These are phyloP conservation scores for Paecilomyces niveus DNA, from an alignment of 2,329 filamentous ascomycete species.

Conservation along the genomic window DNA sequence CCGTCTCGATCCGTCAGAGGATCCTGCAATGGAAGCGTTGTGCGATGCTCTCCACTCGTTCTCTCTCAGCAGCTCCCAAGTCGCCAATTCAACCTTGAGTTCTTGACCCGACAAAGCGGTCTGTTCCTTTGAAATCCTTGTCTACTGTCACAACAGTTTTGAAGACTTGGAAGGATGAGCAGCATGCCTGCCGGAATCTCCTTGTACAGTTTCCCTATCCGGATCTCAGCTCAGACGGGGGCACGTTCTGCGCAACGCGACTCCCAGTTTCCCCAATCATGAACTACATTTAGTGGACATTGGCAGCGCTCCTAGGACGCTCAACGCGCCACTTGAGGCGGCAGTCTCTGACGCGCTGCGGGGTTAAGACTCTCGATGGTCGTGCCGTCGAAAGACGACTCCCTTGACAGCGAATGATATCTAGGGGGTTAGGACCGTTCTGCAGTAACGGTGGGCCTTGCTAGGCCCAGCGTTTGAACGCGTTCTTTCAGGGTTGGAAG, in stretches of 20 bases:
- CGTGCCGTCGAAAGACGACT: slow-evolving; percentile 5
- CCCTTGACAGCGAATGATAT: slow-evolving; percentile 9
- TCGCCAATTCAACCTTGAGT: slow-evolving; percentile 15
- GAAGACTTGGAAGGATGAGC: background rate
- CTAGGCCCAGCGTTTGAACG: slow-evolving; percentile 6
- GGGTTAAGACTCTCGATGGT: slow-evolving; percentile 13
- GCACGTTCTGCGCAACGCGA: slow-evolving; percentile 7
- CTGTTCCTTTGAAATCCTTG: slow-evolving; percentile 7
- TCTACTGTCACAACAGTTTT: slow-evolving; percentile 5
- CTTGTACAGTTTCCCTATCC: background rate
- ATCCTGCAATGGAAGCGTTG: background rate
- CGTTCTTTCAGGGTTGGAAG: slow-evolving; percentile 8
- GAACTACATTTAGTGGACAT: slow-evolving; percentile 12
- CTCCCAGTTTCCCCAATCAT: slow-evolving; percentile 6
- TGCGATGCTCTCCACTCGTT: background rate
- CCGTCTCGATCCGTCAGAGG: background rate
- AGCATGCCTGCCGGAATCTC: background rate
- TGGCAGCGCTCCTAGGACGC: slow-evolving; percentile 4
- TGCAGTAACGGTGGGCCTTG: slow-evolving; percentile 14
- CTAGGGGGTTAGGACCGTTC: slow-evolving; percentile 12
- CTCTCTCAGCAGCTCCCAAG: background rate
- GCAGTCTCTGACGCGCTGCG: slow-evolving; percentile 18
- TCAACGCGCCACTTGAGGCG: slow-evolving; percentile 6
- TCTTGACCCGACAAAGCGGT: slow-evolving; percentile 10
- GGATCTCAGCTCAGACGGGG: background rate